Evolutionary conservation across 2,329 filamentous ascomycete species (phyloP).

Genomic region (Monosporascus ibericus): DNA sequence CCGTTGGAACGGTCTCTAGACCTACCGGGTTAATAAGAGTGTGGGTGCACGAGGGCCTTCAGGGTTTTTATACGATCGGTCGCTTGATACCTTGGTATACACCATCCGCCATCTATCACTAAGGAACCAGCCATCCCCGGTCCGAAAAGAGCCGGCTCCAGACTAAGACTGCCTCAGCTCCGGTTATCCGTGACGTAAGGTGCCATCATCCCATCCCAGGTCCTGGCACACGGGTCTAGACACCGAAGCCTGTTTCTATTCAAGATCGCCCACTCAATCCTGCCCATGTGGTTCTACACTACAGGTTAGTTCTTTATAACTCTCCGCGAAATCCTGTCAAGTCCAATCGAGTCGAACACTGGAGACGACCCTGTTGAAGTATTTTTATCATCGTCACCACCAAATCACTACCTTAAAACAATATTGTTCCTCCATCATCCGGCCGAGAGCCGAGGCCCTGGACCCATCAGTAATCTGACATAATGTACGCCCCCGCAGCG

Average conservation of each 20-base stretch:
- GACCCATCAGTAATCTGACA: conserved; percentile 15
- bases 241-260: conserved; percentile 8
- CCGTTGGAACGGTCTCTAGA: too few relatives aligned
- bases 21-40: not conserved
- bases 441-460: conserved; percentile 1
- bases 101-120: not conserved
- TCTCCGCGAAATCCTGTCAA: not conserved
- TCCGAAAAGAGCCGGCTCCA: not conserved
- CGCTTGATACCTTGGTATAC: not conserved
- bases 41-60: not conserved
- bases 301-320: conserved; percentile 19
- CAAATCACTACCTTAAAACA: not conserved
- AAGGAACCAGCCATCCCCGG: not conserved
- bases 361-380: not conserved
- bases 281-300: conserved; percentile 22
- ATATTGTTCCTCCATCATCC: not conserved
- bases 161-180: conserved; percentile 1
- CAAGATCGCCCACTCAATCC: conserved; percentile 12
- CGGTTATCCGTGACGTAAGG: conserved; percentile 13
- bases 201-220: conserved; percentile 6
- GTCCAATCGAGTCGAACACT: not conserved
- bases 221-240: conserved; percentile 5
- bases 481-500: conserved; percentile 25
- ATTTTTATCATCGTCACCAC: not conserved
- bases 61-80: not conserved